Evolutionary conservation across 768 basidiomycete genomes (phyloP).

Genomic region (Auricularia sp.): DNA sequence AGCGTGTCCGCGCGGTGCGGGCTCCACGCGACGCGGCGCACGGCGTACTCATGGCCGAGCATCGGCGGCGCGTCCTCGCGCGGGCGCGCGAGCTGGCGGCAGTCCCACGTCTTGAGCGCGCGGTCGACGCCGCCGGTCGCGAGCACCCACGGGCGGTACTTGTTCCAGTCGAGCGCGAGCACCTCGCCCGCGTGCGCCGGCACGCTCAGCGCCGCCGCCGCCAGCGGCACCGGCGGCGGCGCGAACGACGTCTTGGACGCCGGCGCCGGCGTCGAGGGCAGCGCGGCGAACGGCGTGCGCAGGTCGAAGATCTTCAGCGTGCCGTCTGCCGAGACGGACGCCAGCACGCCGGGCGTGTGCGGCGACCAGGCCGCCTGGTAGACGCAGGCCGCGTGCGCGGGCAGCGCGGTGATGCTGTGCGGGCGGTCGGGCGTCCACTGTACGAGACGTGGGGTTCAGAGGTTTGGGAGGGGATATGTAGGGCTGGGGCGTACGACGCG

Average conservation of each 20-base stretch:
- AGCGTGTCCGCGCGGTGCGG: slow-evolving; percentile 21
- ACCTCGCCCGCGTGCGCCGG: slow-evolving; percentile 74
- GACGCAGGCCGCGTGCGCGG: slow-evolving; percentile 76
- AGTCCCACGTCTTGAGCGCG: slow-evolving; percentile 71
- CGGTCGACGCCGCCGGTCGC: slow-evolving; percentile 79
- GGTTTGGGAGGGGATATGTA: background rate
- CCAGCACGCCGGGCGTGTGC: slow-evolving; percentile 72
- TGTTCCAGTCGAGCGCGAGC: slow-evolving; percentile 85
- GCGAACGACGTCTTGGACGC: slow-evolving; percentile 6
- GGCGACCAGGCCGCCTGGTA: slow-evolving; percentile 92
- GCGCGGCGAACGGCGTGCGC: slow-evolving; percentile 13
- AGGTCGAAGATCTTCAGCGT: slow-evolving; percentile 72
- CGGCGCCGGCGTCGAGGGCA: slow-evolving; percentile 11
- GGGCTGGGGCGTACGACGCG: slow-evolving; percentile 61
- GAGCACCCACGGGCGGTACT: slow-evolving; percentile 69
- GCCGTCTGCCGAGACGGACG: slow-evolving; percentile 82
- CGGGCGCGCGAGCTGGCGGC: slow-evolving; percentile 65
- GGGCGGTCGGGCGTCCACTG: slow-evolving; percentile 85
- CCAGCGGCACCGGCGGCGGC: slow-evolving; percentile 32
- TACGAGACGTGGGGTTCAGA: background rate
- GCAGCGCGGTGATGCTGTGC: slow-evolving; percentile 69
- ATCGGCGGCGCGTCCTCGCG: slow-evolving; percentile 56
- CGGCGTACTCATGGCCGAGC: slow-evolving; percentile 82
- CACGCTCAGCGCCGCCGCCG: slow-evolving; percentile 63
- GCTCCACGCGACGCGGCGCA: slow-evolving; percentile 84